phyloP scores from a whole-genome alignment of 768 basidiomycete genomes.

The Punctularia strigosozonata region DNA sequence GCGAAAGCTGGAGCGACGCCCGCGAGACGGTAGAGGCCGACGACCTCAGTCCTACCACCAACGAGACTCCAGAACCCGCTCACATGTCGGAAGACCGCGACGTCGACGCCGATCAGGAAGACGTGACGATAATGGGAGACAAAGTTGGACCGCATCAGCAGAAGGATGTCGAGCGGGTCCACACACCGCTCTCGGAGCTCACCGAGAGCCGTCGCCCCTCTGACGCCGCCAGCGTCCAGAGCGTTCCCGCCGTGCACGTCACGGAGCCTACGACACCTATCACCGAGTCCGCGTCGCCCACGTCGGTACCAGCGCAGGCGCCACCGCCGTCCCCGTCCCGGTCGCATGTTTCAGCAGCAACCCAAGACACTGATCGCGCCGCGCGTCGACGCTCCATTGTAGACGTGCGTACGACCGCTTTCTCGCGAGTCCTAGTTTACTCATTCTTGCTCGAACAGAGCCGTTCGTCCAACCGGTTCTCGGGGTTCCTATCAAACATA shows the following conservation, averaged over 20 bases:
- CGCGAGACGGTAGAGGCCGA: conserved; percentile 24
- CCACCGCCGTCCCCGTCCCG: conserved; percentile 15
- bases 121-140: conserved; percentile 14
- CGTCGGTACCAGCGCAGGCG: conserved; percentile 20
- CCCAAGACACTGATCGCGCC: too few relatives aligned
- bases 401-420: conserved; percentile 36
- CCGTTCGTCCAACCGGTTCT: conserved; percentile 62
- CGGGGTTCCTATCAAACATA: conserved; percentile 75
- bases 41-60: too few relatives aligned
- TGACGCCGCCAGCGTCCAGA: conserved; percentile 47
- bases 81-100: too few relatives aligned
- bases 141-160: conserved; percentile 11
- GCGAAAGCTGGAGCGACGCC: conserved; percentile 26
- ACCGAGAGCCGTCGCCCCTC: conserved; percentile 19
- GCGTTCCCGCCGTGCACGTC: conserved; percentile 44
- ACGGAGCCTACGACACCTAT: conserved; percentile 22
- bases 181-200: conserved; percentile 22
- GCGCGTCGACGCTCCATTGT: conserved; percentile 42
- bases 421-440: conserved; percentile 3
- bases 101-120: conserved; percentile 11
- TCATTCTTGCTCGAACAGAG: conserved; percentile 21
- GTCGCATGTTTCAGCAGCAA: conserved; percentile 7
- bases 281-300: conserved; percentile 10
- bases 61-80: too few relatives aligned
- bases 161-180: conserved; percentile 12